phyloP scores from a whole-genome alignment of 208 protist species.

The Trypanosoma rangeli region DNA sequence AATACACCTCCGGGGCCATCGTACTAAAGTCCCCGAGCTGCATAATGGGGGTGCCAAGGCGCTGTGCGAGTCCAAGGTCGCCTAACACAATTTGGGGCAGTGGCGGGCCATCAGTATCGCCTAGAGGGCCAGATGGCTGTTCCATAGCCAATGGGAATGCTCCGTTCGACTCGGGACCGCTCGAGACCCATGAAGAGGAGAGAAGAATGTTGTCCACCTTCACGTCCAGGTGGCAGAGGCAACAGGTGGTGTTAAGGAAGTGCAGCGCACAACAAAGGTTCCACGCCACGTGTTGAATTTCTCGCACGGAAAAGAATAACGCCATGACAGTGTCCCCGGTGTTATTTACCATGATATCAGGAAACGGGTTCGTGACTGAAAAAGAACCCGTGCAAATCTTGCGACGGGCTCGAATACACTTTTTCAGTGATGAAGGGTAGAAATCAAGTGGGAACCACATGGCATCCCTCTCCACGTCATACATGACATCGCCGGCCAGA shows the following conservation, averaged over 20 bases:
- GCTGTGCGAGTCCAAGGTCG: conserved; percentile 37
- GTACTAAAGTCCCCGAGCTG: conserved; percentile 43
- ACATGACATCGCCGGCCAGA: conserved; percentile 24
- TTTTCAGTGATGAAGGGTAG: conserved; percentile 14
- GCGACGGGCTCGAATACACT: conserved; percentile 16
- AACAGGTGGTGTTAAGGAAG: conserved; percentile 16
- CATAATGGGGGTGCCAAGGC: conserved; percentile 19
- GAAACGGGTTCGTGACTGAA: background rate
- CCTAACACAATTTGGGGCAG: conserved; percentile 23
- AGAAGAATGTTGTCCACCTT: conserved; percentile 43
- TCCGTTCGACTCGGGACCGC: background rate
- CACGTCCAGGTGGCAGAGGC: conserved; percentile 34
- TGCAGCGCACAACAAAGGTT: conserved; percentile 26
- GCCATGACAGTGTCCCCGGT: background rate
- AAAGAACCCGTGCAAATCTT: background rate
- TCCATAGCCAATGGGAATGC: background rate
- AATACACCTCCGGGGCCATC: conserved; percentile 45
- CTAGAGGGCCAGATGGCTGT: background rate
- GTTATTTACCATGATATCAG: background rate
- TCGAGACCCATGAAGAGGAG: conserved; percentile 7
- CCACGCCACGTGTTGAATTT: conserved; percentile 27
- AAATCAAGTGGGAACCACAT: conserved; percentile 21
- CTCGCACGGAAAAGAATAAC: conserved; percentile 19
- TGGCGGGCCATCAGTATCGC: background rate
- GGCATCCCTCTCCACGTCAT: conserved; percentile 18